Evolutionary conservation across 495 filamentous ascomycete genomes (phyloP).

Genomic region (Penicillium egyptiacum): DNA sequence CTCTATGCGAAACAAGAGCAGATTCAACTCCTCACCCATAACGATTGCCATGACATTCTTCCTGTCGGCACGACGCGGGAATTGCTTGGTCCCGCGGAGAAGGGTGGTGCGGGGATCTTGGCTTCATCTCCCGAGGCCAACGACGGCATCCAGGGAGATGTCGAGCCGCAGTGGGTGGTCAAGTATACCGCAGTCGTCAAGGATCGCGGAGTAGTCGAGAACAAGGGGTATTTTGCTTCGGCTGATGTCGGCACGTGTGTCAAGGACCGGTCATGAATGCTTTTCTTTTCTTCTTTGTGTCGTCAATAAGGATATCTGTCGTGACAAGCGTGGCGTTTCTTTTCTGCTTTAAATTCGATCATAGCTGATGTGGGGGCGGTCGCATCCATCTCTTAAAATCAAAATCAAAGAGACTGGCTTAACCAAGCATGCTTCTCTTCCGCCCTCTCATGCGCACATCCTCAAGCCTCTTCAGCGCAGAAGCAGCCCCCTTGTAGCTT

Average conservation of each 20-base stretch:
- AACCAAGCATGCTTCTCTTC: conserved; percentile 97
- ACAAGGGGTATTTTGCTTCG: conserved; percentile 93
- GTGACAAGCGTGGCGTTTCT: conserved; percentile 41
- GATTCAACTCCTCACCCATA: conserved; percentile 90
- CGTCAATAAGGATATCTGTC: conserved; percentile 4
- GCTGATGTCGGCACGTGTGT: conserved; percentile 62
- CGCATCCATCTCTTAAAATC: conserved; percentile 5
- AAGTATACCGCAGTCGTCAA: conserved; percentile 99
- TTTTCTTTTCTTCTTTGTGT: conserved; percentile 7
- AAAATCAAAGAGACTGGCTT: conserved; percentile 17
- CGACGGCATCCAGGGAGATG: conserved; percentile 64
- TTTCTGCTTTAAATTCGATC: conserved; percentile 17
- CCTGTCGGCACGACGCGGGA: conserved; percentile 81
- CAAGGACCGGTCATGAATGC: conserved; percentile 25
- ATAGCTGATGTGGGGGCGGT: conserved; percentile 7
- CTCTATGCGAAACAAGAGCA: conserved; percentile 78
- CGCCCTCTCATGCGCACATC: conserved; percentile 95
- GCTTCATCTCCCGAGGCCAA: conserved; percentile 48
- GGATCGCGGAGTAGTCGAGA: conserved; percentile 95
- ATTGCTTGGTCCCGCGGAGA: conserved; percentile 65
- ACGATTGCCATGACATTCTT: conserved; percentile 89
- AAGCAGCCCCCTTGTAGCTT: conserved; percentile 56
- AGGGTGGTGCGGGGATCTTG: conserved; percentile 68
- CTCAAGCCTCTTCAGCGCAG: conserved; percentile 75
- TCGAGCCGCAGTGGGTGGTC: conserved; percentile 89